phyloP scores from a whole-genome alignment of 2,329 filamentous ascomycete genomes.

The Boeremia lycopersici region DNA sequence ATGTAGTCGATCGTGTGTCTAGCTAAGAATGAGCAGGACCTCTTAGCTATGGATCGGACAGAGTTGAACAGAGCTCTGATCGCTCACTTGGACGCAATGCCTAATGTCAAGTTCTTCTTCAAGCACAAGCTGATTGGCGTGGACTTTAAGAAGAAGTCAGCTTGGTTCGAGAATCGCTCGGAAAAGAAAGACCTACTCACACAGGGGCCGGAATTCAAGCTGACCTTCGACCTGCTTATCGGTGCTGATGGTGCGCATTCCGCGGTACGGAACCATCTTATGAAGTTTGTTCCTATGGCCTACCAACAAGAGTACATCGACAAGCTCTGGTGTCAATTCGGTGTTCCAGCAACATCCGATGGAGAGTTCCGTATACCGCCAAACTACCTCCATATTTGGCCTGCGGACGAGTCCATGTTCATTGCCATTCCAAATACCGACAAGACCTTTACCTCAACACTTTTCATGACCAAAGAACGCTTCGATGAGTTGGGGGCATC shows the following conservation, averaged over 20 bases:
- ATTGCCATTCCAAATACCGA: slow-evolving; percentile 92
- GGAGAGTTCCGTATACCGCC: slow-evolving; percentile 80
- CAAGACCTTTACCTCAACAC: slow-evolving; percentile 90
- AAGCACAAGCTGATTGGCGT: slow-evolving; percentile 91
- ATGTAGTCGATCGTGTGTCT: neutral
- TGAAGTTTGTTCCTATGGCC: slow-evolving; percentile 91
- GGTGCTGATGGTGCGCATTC: slow-evolving; percentile 96
- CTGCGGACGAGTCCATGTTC: slow-evolving; percentile 93
- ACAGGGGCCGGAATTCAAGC: slow-evolving; percentile 69
- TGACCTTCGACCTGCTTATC: slow-evolving; percentile 89
- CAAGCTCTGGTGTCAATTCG: slow-evolving; percentile 96
- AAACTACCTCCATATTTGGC: slow-evolving; percentile 97
- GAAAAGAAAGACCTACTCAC: slow-evolving; percentile 29
- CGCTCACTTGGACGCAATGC: slow-evolving; percentile 79
- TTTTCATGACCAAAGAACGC: slow-evolving; percentile 79
- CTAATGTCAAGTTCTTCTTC: slow-evolving; percentile 92
- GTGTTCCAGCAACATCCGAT: slow-evolving; percentile 64
- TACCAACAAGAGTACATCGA: slow-evolving; percentile 96
- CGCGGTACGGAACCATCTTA: slow-evolving; percentile 86
- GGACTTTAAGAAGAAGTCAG: slow-evolving; percentile 77
- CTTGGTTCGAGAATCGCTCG: slow-evolving; percentile 77
- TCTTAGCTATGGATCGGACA: slow-evolving; percentile 84
- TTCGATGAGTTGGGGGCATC: slow-evolving; percentile 72
- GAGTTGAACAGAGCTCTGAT: slow-evolving; percentile 83
- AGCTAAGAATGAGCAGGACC: slow-evolving; percentile 62